Evolutionary conservation across 2,329 filamentous ascomycete genomes (phyloP).

Genomic region (Aspergillus nomiae): DNA sequence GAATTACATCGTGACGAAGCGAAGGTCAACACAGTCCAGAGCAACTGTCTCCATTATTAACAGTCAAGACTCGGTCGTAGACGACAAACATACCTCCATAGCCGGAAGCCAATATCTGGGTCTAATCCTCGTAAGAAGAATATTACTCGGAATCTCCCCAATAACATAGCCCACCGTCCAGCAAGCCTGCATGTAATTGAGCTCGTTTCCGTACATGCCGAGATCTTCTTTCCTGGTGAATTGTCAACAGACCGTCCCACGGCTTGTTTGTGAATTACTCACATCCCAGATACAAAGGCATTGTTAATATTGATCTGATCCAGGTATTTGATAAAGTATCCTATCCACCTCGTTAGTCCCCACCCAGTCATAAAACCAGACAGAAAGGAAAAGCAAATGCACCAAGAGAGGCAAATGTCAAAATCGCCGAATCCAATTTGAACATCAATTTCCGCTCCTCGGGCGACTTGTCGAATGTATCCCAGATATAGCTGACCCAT

Average conservation of each 20-base stretch:
- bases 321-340: conserved; percentile 55
- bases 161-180: conserved; percentile 65
- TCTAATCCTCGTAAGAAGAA: conserved; percentile 52
- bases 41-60: conserved; percentile 29
- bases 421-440: conserved; percentile 52
- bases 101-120: conserved; percentile 53
- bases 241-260: neutral
- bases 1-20: conserved; percentile 43
- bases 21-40: conserved; percentile 55
- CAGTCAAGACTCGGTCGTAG: no score
- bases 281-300: conserved; percentile 53
- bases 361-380: neutral
- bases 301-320: conserved; percentile 50
- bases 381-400: neutral
- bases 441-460: conserved; percentile 53
- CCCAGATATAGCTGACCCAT: conserved; percentile 56
- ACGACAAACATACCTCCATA: conserved; percentile 40
- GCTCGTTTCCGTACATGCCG: conserved; percentile 54
- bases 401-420: conserved; percentile 51
- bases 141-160: conserved; percentile 54
- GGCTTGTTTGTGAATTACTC: conserved; percentile 5
- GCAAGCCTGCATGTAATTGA: conserved; percentile 58
- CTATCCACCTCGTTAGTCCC: conserved; percentile 22
- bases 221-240: conserved; percentile 54
- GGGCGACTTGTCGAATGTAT: conserved; percentile 54